Percentiles rank a stretch among this genome's conserved stretches.
phyloP scores from a whole-genome alignment of 345 rosid genomes.

The Dipteronia dyeriana region DNA sequence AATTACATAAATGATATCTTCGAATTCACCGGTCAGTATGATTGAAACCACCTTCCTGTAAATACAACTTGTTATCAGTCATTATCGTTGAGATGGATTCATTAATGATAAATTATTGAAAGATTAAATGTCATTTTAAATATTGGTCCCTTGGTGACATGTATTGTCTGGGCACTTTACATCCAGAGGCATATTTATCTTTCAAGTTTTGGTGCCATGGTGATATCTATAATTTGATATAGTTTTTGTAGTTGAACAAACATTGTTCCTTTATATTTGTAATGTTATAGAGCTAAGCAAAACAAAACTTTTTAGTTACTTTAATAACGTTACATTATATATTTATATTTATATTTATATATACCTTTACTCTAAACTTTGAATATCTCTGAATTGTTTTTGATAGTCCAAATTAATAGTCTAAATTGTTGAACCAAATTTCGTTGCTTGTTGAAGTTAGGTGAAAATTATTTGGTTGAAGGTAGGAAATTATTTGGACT shows the following conservation, averaged over 20 bases:
- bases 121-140: conserved; percentile 1
- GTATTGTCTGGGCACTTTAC: background rate
- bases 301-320: no score
- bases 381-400: no score
- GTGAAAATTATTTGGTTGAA: background rate
- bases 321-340: no score
- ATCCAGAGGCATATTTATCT: background rate
- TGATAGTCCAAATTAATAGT: background rate
- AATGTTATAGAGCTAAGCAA: no score
- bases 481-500: background rate
- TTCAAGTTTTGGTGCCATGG: no score
- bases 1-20: background rate
- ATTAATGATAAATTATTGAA: background rate
- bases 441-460: background rate
- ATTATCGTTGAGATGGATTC: background rate
- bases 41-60: background rate
- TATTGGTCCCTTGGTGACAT: background rate
- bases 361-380: no score
- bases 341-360: no score
- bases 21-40: background rate
- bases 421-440: background rate
- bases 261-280: no score
- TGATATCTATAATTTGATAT: no score
- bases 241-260: no score
- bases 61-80: background rate